These are phyloP conservation scores for Claviceps sp. DNA, from an alignment of 2,329 filamentous ascomycete species.

Conservation along the genomic window DNA sequence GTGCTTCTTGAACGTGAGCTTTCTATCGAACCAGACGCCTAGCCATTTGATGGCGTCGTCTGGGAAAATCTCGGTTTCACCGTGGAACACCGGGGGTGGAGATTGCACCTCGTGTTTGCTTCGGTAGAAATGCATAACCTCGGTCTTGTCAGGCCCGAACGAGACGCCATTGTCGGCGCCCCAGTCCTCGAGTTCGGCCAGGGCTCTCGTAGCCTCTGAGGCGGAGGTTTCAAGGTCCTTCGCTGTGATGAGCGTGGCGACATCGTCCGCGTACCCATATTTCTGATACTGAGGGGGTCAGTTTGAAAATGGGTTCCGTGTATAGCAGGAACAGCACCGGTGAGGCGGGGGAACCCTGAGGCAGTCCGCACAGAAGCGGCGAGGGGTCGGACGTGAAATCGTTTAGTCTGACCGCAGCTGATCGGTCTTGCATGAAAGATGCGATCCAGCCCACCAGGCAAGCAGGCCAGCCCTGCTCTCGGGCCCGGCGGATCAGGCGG, in stretches of 20 bases:
- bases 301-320: not conserved
- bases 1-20: constrained; percentile 8
- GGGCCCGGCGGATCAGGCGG: too few relatives aligned
- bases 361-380: too few relatives aligned
- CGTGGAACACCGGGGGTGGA: not conserved
- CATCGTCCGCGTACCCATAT: not conserved
- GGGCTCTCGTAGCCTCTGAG: too few relatives aligned
- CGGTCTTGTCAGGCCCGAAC: constrained; percentile 11
- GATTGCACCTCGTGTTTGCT: not conserved
- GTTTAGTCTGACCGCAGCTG: too few relatives aligned
- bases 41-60: constrained; percentile 10
- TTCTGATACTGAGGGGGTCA: not conserved
- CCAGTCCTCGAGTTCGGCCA: constrained; percentile 6
- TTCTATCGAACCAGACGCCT: constrained; percentile 10
- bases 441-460: too few relatives aligned
- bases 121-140: constrained; percentile 12
- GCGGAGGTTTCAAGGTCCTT: too few relatives aligned
- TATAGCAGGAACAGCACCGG: not conserved
- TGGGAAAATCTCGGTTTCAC: not conserved
- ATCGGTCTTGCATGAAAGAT: too few relatives aligned
- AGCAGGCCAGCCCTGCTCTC: too few relatives aligned
- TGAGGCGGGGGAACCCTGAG: not conserved
- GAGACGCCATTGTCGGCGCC: constrained; percentile 9
- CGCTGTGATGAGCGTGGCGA: not conserved
- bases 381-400: too few relatives aligned